Conservation (phyloP, 139 green algal genomes). For the Chlamydomonas eustigma region DNA sequence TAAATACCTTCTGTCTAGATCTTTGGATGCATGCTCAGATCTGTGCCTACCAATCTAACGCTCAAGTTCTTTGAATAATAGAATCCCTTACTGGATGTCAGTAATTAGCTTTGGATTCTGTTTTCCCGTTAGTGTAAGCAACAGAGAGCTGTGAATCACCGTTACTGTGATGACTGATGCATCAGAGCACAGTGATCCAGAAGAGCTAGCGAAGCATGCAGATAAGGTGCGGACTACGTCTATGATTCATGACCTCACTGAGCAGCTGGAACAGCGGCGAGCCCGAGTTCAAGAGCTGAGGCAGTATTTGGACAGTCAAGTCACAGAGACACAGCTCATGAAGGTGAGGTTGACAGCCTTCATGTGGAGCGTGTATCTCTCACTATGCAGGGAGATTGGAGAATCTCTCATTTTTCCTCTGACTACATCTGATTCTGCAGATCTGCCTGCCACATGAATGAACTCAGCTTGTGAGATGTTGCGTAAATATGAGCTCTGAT, state of each 20-base stretch:
- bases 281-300: conserved; percentile 25
- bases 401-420: too few species aligned
- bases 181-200: conserved; percentile 50
- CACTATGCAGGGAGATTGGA: neutral
- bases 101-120: too few species aligned
- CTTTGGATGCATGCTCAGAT: too few species aligned
- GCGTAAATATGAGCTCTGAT: too few species aligned
- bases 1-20: too few species aligned
- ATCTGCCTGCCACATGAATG: neutral
- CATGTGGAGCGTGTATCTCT: neutral
- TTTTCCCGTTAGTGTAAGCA: too few species aligned
- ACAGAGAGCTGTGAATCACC: too few species aligned
- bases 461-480: too few species aligned
- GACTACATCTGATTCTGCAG: neutral
- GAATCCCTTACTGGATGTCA: too few species aligned
- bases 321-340: conserved; percentile 65
- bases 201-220: conserved; percentile 48
- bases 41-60: too few species aligned
- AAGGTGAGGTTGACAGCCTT: conserved; percentile 41
- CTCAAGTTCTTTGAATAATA: too few species aligned
- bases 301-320: conserved; percentile 5
- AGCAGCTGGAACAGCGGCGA: neutral
- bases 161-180: too few species aligned
- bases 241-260: neutral
- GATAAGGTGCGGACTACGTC: neutral